Base-by-base conservation (phyloP, 306 rosid genomes). In the Glycine soja region DNA sequence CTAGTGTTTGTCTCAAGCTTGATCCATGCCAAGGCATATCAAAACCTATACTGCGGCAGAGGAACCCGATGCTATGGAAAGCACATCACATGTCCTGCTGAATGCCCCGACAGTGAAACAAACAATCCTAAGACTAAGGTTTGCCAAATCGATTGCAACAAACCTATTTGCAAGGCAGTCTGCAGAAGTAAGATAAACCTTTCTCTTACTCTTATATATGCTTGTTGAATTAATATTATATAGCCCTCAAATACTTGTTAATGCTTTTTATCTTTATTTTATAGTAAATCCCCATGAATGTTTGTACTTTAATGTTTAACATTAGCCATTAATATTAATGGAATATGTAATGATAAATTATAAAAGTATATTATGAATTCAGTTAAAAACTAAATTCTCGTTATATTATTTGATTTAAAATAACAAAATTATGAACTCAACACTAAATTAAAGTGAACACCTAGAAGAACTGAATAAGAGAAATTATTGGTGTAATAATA, bases 111-210 rank as follows among this genome's bases (percentile, higher is more conserved):
- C 62, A 84, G 78, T 48, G 72, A 59, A 38, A 76, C 91, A 6
- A 10, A 7, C 2, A 61, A 86, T 68, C 87, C 84, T 0, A 76
- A 82, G 10, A 83, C 89, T 38, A 88, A 88, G 78, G 77, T 86
- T 84, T 86, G 88, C 70, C 34, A 61, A 2, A 57, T 86, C 4
- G 86, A 86, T 43, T 86, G 87, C 52, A 68, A 82, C 65, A 72
- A 84, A 69, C 92, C 90, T 3, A 47, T 63, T 24, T 89, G 87
- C 90, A 47, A 45, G 45, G 86, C 90, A 12, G 51, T 73, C 32
- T 86, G 90, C 64, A 68, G 72, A 70, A 36, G 87, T 89, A 82
- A 72, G 82, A 38, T 46, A 2, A 2, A 12, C 3, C 38, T 7
- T 15, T 10, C 18, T 12, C 48, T 14, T 5, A 32, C 68, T 62